Base-by-base conservation (phyloP, 1,139 yeast genomes). In the Kluyveromyces marxianus region DNA sequence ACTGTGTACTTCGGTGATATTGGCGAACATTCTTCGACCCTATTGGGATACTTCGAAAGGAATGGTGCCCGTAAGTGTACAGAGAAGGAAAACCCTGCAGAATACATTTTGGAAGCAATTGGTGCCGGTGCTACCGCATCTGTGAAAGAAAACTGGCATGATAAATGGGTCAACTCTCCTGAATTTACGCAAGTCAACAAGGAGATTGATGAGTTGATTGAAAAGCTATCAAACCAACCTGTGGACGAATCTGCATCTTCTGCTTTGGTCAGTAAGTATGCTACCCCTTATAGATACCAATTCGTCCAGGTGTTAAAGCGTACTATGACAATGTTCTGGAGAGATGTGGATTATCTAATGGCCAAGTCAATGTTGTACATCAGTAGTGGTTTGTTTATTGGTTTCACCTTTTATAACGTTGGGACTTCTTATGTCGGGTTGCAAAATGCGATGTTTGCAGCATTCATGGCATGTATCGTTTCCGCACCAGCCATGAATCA, bases 1-100 rank as follows among this genome's bases (percentile, higher is more conserved):
- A 77, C 83, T 3, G 82, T 78, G 39, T 78, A 78, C 53, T 77
- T 77, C 56, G 81, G 81, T 48, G 81, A 77, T 53, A 73, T 77
- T 57, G 83, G 83, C 48, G 60, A 70, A 43, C 69, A 74, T 53
- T 77, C 81, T 46, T 48, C 63, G 3, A 67, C 69, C 3, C 62
- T 79, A 50, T 64, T 76, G 42, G 54, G 66, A 38, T 79, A 79
- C 53, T 79, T 79, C 55, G 81, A 77, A 56, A 59, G 61, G 34
- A 67, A 76, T 50, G 82, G 83, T 45, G 76, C 77, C 40, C 69
- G 81, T 49, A 63, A 69, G 49, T 79, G 83, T 66, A 70, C 71
- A 14, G 51, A 44, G 54, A 62, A 54, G 65, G 82, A 62, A 66
- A 76, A 78, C 50, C 80, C 80, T 3, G 80, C 81, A 8, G 83